These are phyloP conservation scores for Barbarea vulgaris DNA, from an alignment of 345 rosid genomes.

Conservation along the genomic window DNA sequence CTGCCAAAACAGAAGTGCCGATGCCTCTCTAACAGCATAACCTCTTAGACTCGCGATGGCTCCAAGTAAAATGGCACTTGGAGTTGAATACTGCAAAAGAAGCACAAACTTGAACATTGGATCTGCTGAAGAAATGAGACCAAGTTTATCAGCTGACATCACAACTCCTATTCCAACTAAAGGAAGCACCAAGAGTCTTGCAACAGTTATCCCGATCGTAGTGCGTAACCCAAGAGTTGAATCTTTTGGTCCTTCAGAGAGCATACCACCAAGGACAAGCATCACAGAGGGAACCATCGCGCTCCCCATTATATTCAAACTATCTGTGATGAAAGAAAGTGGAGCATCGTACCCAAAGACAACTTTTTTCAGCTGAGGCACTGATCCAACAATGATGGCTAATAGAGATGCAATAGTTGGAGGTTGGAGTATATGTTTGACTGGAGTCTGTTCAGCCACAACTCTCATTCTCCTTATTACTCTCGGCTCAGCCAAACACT, in stretches of 20 bases:
- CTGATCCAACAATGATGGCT: conserved; percentile 75
- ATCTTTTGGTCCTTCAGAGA: conserved; percentile 88
- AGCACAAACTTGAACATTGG: conserved; percentile 81
- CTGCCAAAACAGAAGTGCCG: conserved; percentile 95
- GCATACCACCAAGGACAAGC: conserved; percentile 97
- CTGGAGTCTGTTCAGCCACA: conserved; percentile 90
- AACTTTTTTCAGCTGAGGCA: conserved; percentile 70
- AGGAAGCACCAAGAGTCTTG: conserved; percentile 89
- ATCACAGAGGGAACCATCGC: conserved; percentile 97
- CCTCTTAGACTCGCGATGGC: conserved; percentile 92
- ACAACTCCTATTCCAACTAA: conserved; percentile 76
- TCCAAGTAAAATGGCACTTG: conserved; percentile 89
- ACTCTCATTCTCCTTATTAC: conserved; percentile 84
- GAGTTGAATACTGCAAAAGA: conserved; percentile 84
- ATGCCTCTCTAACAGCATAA: conserved; percentile 84
- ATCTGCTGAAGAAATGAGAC: conserved; percentile 58
- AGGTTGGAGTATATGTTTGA: conserved; percentile 87
- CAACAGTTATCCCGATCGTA: conserved; percentile 66
- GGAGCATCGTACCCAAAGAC: conserved; percentile 84
- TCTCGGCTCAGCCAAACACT: conserved; percentile 85
- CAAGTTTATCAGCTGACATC: conserved; percentile 54
- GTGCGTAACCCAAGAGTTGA: conserved; percentile 81
- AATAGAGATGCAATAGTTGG: conserved; percentile 87
- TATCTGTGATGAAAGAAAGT: conserved; percentile 77
- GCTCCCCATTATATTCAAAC: conserved; percentile 76